These are phyloP conservation scores for Lagenidium sp. DNA, from an alignment of 352 stramenopile species.

Conservation along the genomic window DNA sequence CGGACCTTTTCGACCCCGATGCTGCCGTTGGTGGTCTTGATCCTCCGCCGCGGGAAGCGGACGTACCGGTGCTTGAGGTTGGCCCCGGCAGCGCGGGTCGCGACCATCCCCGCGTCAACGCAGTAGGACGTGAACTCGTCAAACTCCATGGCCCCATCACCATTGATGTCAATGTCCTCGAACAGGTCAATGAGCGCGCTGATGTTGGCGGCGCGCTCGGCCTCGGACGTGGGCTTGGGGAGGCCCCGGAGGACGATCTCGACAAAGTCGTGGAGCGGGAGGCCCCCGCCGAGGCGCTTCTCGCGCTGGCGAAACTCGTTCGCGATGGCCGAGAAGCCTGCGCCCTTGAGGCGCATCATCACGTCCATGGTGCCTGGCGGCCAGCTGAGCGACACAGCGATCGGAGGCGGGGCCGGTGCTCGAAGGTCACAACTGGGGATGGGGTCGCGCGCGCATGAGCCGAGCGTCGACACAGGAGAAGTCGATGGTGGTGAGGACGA, in stretches of 20 bases:
- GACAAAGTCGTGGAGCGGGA: constrained; percentile 69
- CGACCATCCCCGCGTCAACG: constrained; percentile 78
- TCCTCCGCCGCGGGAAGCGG: constrained; percentile 33
- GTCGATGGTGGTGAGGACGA: too few species aligned
- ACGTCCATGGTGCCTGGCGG: constrained; percentile 43
- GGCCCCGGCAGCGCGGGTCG: constrained; percentile 28
- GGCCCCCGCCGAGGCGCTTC: constrained; percentile 35
- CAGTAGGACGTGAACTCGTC: constrained; percentile 85
- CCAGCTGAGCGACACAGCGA: too few species aligned
- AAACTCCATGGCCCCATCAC: constrained; percentile 78
- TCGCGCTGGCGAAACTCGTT: constrained; percentile 71
- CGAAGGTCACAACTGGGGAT: too few species aligned
- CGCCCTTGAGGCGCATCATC: constrained; percentile 74
- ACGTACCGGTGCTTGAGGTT: constrained; percentile 71
- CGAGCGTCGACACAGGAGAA: too few species aligned
- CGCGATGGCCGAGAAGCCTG: constrained; percentile 65
- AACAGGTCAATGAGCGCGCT: constrained; percentile 70
- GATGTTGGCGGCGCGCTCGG: constrained; percentile 44
- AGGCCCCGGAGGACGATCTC: constrained; percentile 66
- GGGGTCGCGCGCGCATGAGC: too few species aligned
- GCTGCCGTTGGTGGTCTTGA: constrained; percentile 51
- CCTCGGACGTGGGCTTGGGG: constrained; percentile 22
- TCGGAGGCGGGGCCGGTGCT: too few species aligned
- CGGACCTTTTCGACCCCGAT: constrained; percentile 55
- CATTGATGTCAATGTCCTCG: constrained; percentile 85